Evolutionary conservation across 2,329 filamentous ascomycete species (phyloP), one percentile per base, ranked within the genome.

Genomic region (Pestalotiopsis sp.): DNA sequence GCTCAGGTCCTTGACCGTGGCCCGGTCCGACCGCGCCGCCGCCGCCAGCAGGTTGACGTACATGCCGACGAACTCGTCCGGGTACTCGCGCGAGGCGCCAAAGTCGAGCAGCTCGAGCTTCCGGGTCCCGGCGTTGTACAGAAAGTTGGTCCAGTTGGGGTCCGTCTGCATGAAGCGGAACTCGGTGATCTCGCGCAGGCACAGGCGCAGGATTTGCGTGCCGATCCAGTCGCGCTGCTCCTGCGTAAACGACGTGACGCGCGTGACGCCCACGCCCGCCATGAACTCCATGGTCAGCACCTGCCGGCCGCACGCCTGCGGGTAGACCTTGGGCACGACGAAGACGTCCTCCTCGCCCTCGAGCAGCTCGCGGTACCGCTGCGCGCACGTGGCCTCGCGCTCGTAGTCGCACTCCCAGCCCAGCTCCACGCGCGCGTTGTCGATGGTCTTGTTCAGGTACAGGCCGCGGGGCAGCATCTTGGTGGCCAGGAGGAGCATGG

Each of bases 101-200:
- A 99, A 99, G 81, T 99, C 97, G 65, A 99, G 90, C 1, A 99
- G 88, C 80, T 97, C 95, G 14, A 99, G 90, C 76, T 90, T 92
- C 74, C 90, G 84, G 3, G 86, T 89, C 23, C 83, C 74, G 1
- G 90, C 84, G 75, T 98, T 96, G 85, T 94, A 99, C 23, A 98
- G 86, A 80, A 99, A 99, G 81, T 99, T 99, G 41, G 95, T 98
- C 96, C 96, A 99, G 84, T 99, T 99, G 55, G 96, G 96, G 78
- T 99, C 96, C 4, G 96, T 99, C 82, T 99, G 96, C 96, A 99
- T 99, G 83, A 97, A 98, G 70, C 87, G 91, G 88, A 98, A 98
- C 80, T 97, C 94, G 72, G 91, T 91, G 74, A 98, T 95, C 82
- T 98, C 96, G 69, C 95, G 91, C 52, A 98, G 87, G 78, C 94